Evolutionary conservation across 805 yeast genomes (phyloP).

Genomic region (Wickerhamiella sorbophila): DNA sequence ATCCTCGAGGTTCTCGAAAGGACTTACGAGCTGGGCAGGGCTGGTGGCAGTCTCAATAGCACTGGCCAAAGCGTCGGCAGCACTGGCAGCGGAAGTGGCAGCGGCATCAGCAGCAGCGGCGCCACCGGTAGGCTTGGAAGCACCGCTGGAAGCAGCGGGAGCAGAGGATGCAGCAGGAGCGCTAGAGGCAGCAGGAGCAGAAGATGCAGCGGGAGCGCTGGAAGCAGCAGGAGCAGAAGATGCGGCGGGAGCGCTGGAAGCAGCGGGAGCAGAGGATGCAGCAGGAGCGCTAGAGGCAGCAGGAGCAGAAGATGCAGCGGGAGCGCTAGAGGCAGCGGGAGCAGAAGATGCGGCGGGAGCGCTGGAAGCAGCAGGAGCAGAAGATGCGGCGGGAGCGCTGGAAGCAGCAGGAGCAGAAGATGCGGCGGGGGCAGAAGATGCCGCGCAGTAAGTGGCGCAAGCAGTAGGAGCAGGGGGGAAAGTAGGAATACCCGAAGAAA

Average conservation of each 20-base stretch:
- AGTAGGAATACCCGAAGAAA: constrained; percentile 6
- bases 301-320: constrained; percentile 7
- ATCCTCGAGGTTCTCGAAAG: not conserved
- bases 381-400: constrained; percentile 6
- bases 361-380: constrained; percentile 8
- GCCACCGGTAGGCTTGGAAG: constrained; percentile 7
- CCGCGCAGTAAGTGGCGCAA: constrained; percentile 1
- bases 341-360: constrained; percentile 10
- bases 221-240: constrained; percentile 11
- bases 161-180: constrained; percentile 7
- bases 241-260: constrained; percentile 6
- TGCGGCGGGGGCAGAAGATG: constrained; percentile 7
- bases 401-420: constrained; percentile 6
- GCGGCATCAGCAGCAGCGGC: constrained; percentile 14
- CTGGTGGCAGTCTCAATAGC: not conserved
- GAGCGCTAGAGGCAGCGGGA: constrained; percentile 10
- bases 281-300: constrained; percentile 7
- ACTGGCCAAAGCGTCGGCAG: constrained; percentile 17
- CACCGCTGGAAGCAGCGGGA: constrained; percentile 5
- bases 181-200: constrained; percentile 10
- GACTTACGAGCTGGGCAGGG: not conserved
- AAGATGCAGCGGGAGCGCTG: constrained; percentile 8
- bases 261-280: constrained; percentile 5
- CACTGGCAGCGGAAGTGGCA: constrained; percentile 13
- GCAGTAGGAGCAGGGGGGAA: constrained; percentile 5